Evolutionary conservation across 352 stramenopile genomes (phyloP), one percentile per base, ranked within the genome.

Genomic region (Phytophthora sp.): DNA sequence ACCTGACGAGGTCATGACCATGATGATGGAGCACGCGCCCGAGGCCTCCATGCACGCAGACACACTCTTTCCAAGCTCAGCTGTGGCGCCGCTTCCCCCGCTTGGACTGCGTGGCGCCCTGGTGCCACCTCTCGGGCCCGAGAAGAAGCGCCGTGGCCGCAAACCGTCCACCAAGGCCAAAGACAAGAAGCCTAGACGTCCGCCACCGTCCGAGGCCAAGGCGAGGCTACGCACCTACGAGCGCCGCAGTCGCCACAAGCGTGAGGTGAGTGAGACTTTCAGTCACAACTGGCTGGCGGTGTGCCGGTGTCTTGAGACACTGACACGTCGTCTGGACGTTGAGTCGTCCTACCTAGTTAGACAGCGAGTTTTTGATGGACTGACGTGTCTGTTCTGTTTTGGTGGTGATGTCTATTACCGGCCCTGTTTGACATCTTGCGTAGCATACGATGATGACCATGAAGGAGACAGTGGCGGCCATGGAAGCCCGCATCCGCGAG

Each of bases 381-480:
- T 65, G 42, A 57, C 45, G 18, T 36, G 11, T 56, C 38, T 46
- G 42, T 42, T 55, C 49, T 52, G 45, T 59, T 62, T 41, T 47
- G 54, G 46, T 58, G 39, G 33, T 65, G 18, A 29, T 52, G 33
- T 16, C 30, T 61, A 21, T 26, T 29, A 51, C 24, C 31, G 36
- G 44, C 42, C 45, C 36, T 23, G 31, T 69, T 72, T 63, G 51
- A 63, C 46, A 63, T 15, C 3, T 69, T 66, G 57, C 63, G 51
- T 60, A 87, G 78, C 65, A 79, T 45, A 83, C 74, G 35, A 82
- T 85, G 69, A 57, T 80, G 60, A 74, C 54, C 4, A 87, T 87
- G 79, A 87, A 83, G 57, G 66, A 82, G 41, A 68, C 66, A 6
- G 76, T 85, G n/a, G 53, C 57, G 9, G 44, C 41, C 13, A 67